These are phyloP conservation scores for Yamadazyma nakazawae DNA, from an alignment of 805 yeast species.

Conservation along the genomic window DNA sequence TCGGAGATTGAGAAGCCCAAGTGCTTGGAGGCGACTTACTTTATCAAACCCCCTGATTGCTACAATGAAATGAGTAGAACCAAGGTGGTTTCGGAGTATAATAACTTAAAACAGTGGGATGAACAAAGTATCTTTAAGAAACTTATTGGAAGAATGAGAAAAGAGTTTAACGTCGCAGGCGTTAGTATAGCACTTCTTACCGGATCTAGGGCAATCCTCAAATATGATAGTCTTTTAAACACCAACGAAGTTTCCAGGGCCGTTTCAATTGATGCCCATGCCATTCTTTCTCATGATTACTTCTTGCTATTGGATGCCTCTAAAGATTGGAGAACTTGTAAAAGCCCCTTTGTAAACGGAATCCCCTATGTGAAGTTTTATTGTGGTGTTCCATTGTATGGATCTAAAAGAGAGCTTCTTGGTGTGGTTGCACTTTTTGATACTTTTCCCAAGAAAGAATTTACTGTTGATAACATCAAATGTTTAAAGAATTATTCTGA, in stretches of 20 bases:
- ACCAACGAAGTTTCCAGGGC: conserved; percentile 51
- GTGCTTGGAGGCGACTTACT: conserved; percentile 42
- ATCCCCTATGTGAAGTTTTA: conserved; percentile 60
- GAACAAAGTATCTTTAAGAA: conserved; percentile 36
- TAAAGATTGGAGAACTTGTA: conserved; percentile 65
- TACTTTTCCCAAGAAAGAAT: conserved; percentile 33
- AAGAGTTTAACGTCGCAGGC: conserved; percentile 45
- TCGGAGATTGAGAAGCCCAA: conserved; percentile 55
- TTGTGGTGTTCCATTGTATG: conserved; percentile 54
- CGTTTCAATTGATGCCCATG: conserved; percentile 65
- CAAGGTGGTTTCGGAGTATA: conserved; percentile 40
- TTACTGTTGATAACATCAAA: conserved; percentile 32
- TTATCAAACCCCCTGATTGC: conserved; percentile 60
- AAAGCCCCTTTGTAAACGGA: conserved; percentile 62
- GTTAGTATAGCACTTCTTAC: conserved; percentile 59
- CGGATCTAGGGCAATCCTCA: conserved; percentile 45
- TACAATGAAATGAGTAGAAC: conserved; percentile 47
- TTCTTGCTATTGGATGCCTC: conserved; percentile 58
- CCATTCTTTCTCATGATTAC: conserved; percentile 55
- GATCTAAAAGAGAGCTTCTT: conserved; percentile 38
- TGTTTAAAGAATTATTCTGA: conserved; percentile 36
- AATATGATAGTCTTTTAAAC: conserved; percentile 47
- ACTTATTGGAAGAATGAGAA: conserved; percentile 36
- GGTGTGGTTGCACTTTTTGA: conserved; percentile 64
- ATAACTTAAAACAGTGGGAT: conserved; percentile 49